Percentiles rank a stretch among this genome's conserved stretches.
These are phyloP conservation scores for Collariella sp. DNA, from an alignment of 495 filamentous ascomycete genomes.

Conservation along the genomic window DNA sequence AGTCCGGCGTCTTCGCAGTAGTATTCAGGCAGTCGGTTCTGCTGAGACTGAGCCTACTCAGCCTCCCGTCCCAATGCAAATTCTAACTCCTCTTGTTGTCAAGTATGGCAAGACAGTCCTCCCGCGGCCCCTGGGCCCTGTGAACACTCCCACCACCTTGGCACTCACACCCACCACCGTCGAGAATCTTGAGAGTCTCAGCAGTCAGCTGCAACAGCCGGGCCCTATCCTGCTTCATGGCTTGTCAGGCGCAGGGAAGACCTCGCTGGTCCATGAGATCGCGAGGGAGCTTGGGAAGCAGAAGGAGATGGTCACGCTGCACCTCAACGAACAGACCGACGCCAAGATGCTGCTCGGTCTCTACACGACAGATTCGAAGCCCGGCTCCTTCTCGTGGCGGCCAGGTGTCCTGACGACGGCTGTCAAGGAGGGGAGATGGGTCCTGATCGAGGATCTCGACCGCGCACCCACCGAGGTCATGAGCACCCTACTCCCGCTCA, in stretches of 20 bases:
- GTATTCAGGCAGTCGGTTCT: constrained; percentile 25
- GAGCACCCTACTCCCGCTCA: constrained; percentile 79
- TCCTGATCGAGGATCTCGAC: constrained; percentile 93
- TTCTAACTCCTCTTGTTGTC: constrained; percentile 36
- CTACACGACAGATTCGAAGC: constrained; percentile 76
- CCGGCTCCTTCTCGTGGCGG: constrained; percentile 84
- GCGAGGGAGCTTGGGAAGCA: constrained; percentile 66
- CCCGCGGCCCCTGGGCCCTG: constrained; percentile 50
- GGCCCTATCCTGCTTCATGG: constrained; percentile 75
- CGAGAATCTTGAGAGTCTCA: constrained; percentile 60
- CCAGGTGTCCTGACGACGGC: constrained; percentile 92
- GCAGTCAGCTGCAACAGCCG: constrained; percentile 51
- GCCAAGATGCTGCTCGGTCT: constrained; percentile 89
- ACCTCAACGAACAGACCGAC: constrained; percentile 95
- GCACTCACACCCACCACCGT: constrained; percentile 64
- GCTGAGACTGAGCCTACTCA: constrained; percentile 16
- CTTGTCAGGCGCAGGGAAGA: constrained; percentile 82
- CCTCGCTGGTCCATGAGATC: constrained; percentile 71
- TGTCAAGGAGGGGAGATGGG: constrained; percentile 87
- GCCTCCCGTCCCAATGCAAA: constrained; percentile 21
- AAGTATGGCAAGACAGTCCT: constrained; percentile 55
- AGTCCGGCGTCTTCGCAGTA: constrained; percentile 30
- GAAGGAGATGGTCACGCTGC: constrained; percentile 74
- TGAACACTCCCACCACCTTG: constrained; percentile 44
- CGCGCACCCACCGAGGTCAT: constrained; percentile 93